These are phyloP conservation scores for Pelargonium myrrhifolium DNA, from an alignment of 441 rosid species.

Conservation along the genomic window DNA sequence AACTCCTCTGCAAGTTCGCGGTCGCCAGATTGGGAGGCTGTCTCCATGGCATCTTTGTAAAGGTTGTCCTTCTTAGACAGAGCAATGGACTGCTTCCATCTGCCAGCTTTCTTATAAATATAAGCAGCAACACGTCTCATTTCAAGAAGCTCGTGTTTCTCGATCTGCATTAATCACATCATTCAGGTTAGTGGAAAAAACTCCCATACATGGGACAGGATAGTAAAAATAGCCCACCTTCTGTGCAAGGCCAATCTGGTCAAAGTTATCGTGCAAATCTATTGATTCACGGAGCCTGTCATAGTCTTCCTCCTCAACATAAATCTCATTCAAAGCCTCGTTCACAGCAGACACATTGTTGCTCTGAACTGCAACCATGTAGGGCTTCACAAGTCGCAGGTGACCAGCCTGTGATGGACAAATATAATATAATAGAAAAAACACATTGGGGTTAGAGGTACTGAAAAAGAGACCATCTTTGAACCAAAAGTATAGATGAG, in stretches of 20 bases:
- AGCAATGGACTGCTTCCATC: conserved; percentile 99
- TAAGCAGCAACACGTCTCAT: conserved; percentile 99
- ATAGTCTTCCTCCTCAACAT: conserved; percentile 82
- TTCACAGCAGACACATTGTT: conserved; percentile 45
- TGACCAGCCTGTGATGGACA: conserved; percentile 22
- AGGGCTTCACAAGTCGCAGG: conserved; percentile 24
- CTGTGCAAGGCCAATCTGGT: conserved; percentile 27
- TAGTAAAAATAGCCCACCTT: no score
- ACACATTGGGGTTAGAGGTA: background rate
- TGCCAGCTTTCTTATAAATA: conserved; percentile 94
- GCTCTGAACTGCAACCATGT: conserved; percentile 45
- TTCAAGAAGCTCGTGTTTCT: conserved; percentile 98
- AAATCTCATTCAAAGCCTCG: conserved; percentile 5
- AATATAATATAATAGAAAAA: no score
- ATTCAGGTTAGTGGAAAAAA: no score
- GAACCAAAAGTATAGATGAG: conserved; percentile 1
- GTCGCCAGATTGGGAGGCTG: conserved; percentile 97
- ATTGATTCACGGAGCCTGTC: conserved; percentile 85
- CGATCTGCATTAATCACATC: conserved; percentile 41
- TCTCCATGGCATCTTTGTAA: conserved; percentile 98
- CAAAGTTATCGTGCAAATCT: conserved; percentile 30
- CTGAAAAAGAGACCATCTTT: no score
- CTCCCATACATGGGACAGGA: no score
- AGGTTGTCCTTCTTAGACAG: conserved; percentile 91
- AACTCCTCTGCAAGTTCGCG: conserved; percentile 98